Evolutionary conservation across 345 rosid genomes (phyloP).

Genomic region (Psidium friedrichsthalianum): DNA sequence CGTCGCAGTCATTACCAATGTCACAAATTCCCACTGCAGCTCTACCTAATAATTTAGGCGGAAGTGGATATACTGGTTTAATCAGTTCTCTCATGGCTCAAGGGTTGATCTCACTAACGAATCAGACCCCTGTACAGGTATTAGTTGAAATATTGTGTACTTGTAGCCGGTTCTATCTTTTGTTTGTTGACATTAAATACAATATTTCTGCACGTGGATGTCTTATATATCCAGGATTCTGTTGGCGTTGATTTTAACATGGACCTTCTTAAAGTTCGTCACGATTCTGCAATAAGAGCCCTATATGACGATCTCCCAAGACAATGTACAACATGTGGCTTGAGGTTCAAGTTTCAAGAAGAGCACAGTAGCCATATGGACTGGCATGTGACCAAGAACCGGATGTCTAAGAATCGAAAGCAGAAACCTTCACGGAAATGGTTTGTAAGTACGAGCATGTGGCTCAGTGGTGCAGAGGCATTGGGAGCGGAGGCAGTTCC

Average conservation of each 20-base stretch:
- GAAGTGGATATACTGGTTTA: conserved; percentile 67
- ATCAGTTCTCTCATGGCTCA: conserved; percentile 78
- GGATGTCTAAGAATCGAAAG: conserved; percentile 91
- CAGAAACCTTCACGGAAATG: conserved; percentile 94
- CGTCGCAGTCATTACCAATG: conserved; percentile 28
- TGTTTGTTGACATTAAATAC: background rate
- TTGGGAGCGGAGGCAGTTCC: conserved; percentile 89
- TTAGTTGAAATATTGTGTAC: conserved; percentile 3
- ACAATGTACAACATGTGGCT: conserved; percentile 96
- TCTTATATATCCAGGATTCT: conserved; percentile 47
- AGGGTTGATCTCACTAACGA: conserved; percentile 75
- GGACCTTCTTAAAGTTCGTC: conserved; percentile 74
- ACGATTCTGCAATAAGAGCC: conserved; percentile 70
- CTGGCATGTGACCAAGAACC: conserved; percentile 99
- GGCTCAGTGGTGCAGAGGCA: conserved; percentile 99
- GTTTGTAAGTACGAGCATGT: conserved; percentile 93
- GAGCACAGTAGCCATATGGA: conserved; percentile 98
- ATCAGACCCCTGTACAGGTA: conserved; percentile 66
- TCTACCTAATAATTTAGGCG: conserved; percentile 37
- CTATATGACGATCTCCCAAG: conserved; percentile 85
- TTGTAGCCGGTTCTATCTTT: background rate
- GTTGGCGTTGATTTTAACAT: conserved; percentile 68
- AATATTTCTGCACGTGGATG: background rate
- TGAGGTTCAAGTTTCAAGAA: conserved; percentile 85
- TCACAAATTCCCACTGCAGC: conserved; percentile 32